Base-by-base conservation (phyloP, 148 eudicot species). In the Gaultheria prostrata region DNA sequence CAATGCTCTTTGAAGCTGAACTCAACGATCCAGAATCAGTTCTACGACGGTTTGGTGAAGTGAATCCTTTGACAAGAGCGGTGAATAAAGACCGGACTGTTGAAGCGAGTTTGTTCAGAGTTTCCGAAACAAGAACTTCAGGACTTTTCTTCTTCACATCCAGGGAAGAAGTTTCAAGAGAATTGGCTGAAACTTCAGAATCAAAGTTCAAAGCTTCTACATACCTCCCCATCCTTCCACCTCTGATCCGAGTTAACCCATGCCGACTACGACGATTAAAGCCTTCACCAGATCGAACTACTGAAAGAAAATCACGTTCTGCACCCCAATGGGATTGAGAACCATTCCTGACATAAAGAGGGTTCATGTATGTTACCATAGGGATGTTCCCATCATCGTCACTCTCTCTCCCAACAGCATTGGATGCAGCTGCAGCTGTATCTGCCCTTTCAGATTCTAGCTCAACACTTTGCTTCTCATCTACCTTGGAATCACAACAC, bases 31-130 rank as follows among this genome's bases (percentile, higher is more conserved):
- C 95, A 80, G 97, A 87, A 82, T 97, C 99, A 80, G 94, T 84
- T 89, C 99, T 88, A 65, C 99, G 97, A 59, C 99, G 98, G 82
- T 91, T 94, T 56, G 95, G 97, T 33, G 92, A 93, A 67, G 95
- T 91, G 83, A 97, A 91, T 78, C 97, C 96, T 88, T 90, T 97
- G 48, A 94, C 92, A 65, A 97, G 94, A 83, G 98, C 97, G 24
- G 90, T 90, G 77, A 90, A 92, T 89, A 97, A 97, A 69, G 92
- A 88, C 59, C 95, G 96, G 89, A 93, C 21, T 2, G 97, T 92
- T 30, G 88, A 91, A 86, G 95, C 91, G 84, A 97, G 93, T 86
- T 94, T 97, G 63, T 86, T 89, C 33, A 94, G 91, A 85, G 74
- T 91, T 79, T 97, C 99, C 30, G 89, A 83, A 78, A 88, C 93